Conservation (phyloP, 2,329 filamentous ascomycete species). For the Hypoxylon sp. region DNA sequence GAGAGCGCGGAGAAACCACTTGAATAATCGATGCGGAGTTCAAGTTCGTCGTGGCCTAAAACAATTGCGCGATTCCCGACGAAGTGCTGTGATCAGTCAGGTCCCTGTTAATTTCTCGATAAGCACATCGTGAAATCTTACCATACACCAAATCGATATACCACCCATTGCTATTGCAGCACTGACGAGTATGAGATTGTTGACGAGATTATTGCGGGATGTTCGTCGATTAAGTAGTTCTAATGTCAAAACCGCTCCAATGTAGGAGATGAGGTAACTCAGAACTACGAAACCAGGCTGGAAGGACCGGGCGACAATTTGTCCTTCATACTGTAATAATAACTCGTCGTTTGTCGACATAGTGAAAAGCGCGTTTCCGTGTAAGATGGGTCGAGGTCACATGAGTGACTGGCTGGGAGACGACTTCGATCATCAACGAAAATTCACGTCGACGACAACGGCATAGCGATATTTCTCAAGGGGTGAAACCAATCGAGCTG, state of each 20-base stretch:
- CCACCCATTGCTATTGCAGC: slow-evolving; percentile 81
- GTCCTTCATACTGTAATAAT: slow-evolving; percentile 60
- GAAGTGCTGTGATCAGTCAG: slow-evolving; percentile 76
- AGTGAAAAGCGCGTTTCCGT: slow-evolving; percentile 20
- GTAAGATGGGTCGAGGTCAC: slow-evolving; percentile 12
- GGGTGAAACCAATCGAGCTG: slow-evolving; percentile 4
- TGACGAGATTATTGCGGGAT: slow-evolving; percentile 76
- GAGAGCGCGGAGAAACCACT: slow-evolving; percentile 80
- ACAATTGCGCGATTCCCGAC: slow-evolving; percentile 86
- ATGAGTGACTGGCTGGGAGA: slow-evolving; percentile 18
- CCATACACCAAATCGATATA: slow-evolving; percentile 81
- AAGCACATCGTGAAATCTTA: slow-evolving; percentile 51
- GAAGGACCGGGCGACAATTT: slow-evolving; percentile 65
- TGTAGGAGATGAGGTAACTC: slow-evolving; percentile 82
- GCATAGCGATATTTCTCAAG: slow-evolving; percentile 5
- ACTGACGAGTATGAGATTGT: slow-evolving; percentile 75
- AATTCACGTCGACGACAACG: background rate
- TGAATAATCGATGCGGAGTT: slow-evolving; percentile 82
- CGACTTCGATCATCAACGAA: slow-evolving; percentile 20
- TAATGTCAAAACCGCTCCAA: slow-evolving; percentile 83
- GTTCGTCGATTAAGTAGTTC: slow-evolving; percentile 86
- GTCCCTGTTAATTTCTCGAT: slow-evolving; percentile 47
- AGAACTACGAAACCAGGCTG: slow-evolving; percentile 76
- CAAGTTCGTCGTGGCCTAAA: slow-evolving; percentile 72
- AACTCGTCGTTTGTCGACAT: slow-evolving; percentile 54